Evolutionary conservation across 257 asterid genomes (phyloP).

Genomic region (Agastache rugosa): DNA sequence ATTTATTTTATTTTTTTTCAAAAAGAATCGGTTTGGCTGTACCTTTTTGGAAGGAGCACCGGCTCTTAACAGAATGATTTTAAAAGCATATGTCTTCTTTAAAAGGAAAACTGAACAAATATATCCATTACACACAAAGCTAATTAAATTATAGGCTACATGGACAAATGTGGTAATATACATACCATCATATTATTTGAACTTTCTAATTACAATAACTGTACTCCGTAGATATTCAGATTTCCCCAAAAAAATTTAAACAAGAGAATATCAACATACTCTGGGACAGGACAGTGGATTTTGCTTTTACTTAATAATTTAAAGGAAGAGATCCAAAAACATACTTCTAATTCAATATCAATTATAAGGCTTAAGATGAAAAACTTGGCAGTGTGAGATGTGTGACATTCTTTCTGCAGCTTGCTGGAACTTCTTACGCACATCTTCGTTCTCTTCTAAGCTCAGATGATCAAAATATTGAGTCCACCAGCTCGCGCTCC

Average conservation of each 20-base stretch:
- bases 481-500: constrained; percentile 80
- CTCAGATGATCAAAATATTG: constrained; percentile 71
- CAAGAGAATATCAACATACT: constrained; percentile 33
- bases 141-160: too few species aligned
- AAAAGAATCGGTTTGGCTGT: too few species aligned
- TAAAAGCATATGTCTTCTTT: too few species aligned
- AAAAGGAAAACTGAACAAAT: too few species aligned
- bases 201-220: background rate
- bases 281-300: background rate
- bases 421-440: constrained; percentile 63
- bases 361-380: constrained; percentile 72
- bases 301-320: background rate
- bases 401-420: constrained; percentile 62
- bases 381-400: constrained; percentile 66
- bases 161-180: background rate
- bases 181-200: background rate
- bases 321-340: background rate
- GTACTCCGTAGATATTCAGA: background rate
- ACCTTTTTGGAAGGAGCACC: too few species aligned
- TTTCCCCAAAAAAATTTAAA: constrained; percentile 16
- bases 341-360: constrained; percentile 29
- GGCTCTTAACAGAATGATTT: too few species aligned
- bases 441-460: constrained; percentile 76
- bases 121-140: background rate
- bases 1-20: too few species aligned